phyloP scores from a whole-genome alignment of 345 rosid genomes.

The Cardamine occulta region DNA sequence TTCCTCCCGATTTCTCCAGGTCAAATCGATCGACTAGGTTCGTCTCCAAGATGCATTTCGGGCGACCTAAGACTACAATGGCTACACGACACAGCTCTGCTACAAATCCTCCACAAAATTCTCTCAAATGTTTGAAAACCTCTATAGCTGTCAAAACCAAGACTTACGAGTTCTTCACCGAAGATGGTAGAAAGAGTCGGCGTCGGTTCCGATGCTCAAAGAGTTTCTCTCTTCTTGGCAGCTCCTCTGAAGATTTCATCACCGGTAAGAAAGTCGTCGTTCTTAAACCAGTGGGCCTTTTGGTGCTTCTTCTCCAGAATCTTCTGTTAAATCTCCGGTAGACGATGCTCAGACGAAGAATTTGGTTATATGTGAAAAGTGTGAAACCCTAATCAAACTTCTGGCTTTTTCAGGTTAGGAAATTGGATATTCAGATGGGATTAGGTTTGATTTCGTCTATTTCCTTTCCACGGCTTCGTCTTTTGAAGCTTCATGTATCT shows the following conservation, averaged over 20 bases:
- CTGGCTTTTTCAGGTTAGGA: conserved; percentile 45
- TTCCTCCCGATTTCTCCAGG: too few relatives aligned
- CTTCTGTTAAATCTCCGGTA: conserved; percentile 28
- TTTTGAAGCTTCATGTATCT: conserved; percentile 88
- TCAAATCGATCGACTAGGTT: too few relatives aligned
- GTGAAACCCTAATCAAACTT: conserved; percentile 28
- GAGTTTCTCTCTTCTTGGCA: conserved; percentile 73
- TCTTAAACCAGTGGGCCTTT: conserved; percentile 69
- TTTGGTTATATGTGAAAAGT: not conserved
- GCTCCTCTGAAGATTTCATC: conserved; percentile 88
- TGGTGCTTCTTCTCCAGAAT: conserved; percentile 31
- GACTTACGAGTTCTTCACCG: conserved; percentile 88
- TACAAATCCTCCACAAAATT: conserved; percentile 64
- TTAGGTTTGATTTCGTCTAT: conserved; percentile 67
- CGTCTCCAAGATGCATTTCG: too few relatives aligned
- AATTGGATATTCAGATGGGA: conserved; percentile 51
- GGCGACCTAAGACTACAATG: too few relatives aligned
- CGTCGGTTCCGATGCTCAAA: conserved; percentile 43
- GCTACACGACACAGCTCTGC: too few relatives aligned
- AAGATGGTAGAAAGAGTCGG: conserved; percentile 49
- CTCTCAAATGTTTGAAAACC: conserved; percentile 89
- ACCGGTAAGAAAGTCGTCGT: conserved; percentile 92
- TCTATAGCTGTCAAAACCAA: conserved; percentile 90
- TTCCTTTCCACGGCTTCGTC: conserved; percentile 74
- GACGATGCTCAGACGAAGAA: conserved; percentile 25